These are phyloP conservation scores for Vaccinium vitisidaea DNA, from an alignment of 148 eudicot species.

Conservation along the genomic window DNA sequence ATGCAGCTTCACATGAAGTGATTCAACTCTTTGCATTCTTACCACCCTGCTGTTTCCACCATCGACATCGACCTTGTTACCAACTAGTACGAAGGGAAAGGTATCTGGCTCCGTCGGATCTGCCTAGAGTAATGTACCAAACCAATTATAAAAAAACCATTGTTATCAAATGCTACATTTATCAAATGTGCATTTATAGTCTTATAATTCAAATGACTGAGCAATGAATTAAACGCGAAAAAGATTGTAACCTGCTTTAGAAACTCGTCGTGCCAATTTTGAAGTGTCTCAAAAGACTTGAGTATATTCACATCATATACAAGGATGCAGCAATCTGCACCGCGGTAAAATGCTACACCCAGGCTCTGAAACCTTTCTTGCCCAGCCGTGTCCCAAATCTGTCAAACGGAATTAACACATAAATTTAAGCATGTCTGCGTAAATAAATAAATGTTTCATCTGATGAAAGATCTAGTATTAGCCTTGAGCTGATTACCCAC, in stretches of 20 bases:
- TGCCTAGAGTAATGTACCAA: slow-evolving; percentile 25
- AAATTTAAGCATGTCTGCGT: not conserved
- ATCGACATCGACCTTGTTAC: slow-evolving; percentile 62
- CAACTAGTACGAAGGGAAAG: slow-evolving; percentile 62
- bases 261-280: slow-evolving; percentile 57
- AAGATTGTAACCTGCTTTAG: slow-evolving; percentile 39
- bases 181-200: not conserved
- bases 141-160: slow-evolving; percentile 5
- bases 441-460: not conserved
- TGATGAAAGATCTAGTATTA: not conserved
- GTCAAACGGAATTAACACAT: not conserved
- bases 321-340: slow-evolving; percentile 61
- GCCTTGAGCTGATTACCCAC: slow-evolving; percentile 21
- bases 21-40: slow-evolving; percentile 13
- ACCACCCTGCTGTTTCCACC: slow-evolving; percentile 55
- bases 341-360: slow-evolving; percentile 60
- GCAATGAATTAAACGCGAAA: not conserved
- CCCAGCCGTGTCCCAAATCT: slow-evolving; percentile 73
- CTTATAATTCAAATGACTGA: not conserved
- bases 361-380: slow-evolving; percentile 66
- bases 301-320: slow-evolving; percentile 51
- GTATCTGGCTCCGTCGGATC: slow-evolving; percentile 48
- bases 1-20: not conserved
- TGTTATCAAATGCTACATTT: not conserved
- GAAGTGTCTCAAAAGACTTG: slow-evolving; percentile 50